A percentile compares a stretch with the other conserved stretches of the same genome.
These are phyloP conservation scores for Rhizoctonia solani DNA, from an alignment of 1,284 basidiomycete genomes.

Conservation along the genomic window DNA sequence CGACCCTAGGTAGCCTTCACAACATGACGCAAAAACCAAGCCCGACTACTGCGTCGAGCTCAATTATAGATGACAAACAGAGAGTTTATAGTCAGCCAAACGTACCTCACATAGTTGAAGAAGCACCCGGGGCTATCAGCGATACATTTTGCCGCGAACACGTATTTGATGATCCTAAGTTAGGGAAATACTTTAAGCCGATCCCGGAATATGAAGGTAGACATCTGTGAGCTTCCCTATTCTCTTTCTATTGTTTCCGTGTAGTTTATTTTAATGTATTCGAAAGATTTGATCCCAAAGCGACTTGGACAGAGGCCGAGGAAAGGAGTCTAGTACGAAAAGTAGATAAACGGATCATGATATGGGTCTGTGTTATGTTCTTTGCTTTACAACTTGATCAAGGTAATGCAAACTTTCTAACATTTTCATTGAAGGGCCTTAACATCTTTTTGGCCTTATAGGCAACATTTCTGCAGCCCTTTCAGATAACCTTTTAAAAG, in stretches of 20 bases:
- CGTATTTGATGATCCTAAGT: constrained; percentile 59
- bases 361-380: constrained; percentile 69
- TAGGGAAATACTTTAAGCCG: constrained; percentile 57
- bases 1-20: too few relatives aligned
- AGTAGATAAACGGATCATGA: constrained; percentile 65
- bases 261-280: too few relatives aligned
- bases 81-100: not conserved
- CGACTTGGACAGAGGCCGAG: constrained; percentile 40
- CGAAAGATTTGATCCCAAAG: constrained; percentile 12
- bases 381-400: constrained; percentile 49
- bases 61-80: not conserved
- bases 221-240: constrained; percentile 60
- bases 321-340: constrained; percentile 56
- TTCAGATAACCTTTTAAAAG: constrained; percentile 66
- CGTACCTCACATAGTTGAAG: not conserved
- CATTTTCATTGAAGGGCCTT: constrained; percentile 33
- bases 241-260: not conserved
- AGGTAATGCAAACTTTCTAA: not conserved
- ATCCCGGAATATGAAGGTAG: constrained; percentile 62
- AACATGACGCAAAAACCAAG: not conserved
- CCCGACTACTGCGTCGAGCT: not conserved
- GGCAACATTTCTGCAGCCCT: constrained; percentile 66
- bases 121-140: not conserved
- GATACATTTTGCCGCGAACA: not conserved
- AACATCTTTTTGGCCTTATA: not conserved